Evolutionary conservation across 2,329 filamentous ascomycete genomes (phyloP), one percentile per base, ranked within the genome.

Genomic region (Aspergillus hortae): DNA sequence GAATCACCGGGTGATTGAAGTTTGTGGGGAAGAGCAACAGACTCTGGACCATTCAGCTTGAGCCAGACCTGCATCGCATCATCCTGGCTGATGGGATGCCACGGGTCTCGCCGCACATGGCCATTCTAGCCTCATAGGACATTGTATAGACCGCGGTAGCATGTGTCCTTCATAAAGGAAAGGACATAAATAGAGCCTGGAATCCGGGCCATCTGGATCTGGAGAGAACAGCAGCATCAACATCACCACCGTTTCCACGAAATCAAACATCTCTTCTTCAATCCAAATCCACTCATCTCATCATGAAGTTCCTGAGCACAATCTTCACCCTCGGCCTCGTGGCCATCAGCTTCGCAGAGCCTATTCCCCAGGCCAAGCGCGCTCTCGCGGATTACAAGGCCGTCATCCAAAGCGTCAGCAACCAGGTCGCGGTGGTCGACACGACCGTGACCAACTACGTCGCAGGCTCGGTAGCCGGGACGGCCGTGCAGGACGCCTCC

Each of bases 281-380:
- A 2, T 38, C 2, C 4, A 5, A 7, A 25, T 42, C 40, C 7
- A n/a, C 19, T 42, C 19, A 10, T 25, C 6, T n/a, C 49, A 52
- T 25, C 46, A 56, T 56, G 54, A 53, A 56, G 48, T 44, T 56
- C 30, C 10, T 43, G 10, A 42, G 43, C 19, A 14, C 41, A 15
- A 6, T 56, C 36, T 25, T 56, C n/a, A 42, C 51, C 42, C 27
- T 54, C 19, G 35, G 46, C 45, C 48, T 56, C 9, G 47, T 52
- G 19, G 25, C 27, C 33, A 46, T 19, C 41, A 43, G 44, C 35
- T 41, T 56, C 41, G 48, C 54, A 23, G 54, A 56, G 45, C 54
- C 54, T 45, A 53, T 56, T 46, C 43, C 47, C 27, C 23, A 33
- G 1, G 6, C 44, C 10, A 56, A 56, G 42, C 54, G 54, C 10